Percentiles rank a stretch among this genome's conserved stretches.
Conservation (phyloP, 352 stramenopile species). For the Pythium aristosporum region DNA sequence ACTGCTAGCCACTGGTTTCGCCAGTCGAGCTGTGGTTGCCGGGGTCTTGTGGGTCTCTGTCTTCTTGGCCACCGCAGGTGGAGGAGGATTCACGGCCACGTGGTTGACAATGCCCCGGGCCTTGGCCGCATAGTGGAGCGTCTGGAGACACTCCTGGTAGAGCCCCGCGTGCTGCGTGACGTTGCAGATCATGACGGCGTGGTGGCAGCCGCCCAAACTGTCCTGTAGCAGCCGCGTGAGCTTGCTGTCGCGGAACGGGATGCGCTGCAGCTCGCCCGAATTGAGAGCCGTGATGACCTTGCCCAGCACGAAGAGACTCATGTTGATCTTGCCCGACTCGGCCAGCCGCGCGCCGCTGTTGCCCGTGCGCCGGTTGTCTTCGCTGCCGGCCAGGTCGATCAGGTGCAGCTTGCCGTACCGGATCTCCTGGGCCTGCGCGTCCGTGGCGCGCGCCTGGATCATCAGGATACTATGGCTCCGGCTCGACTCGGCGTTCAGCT, state of each 20-base stretch:
- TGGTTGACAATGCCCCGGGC: conserved; percentile 35
- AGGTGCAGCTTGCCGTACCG: conserved; percentile 39
- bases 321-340: conserved; percentile 68
- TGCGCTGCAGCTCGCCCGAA: conserved; percentile 52
- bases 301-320: conserved; percentile 68
- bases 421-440: conserved; percentile 14
- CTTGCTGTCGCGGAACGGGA: conserved; percentile 76
- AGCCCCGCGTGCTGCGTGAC: conserved; percentile 24
- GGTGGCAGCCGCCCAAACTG: conserved; percentile 39
- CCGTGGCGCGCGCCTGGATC: conserved; percentile 35
- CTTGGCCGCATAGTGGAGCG: conserved; percentile 43
- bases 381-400: conserved; percentile 43
- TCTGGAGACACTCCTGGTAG: conserved; percentile 41
- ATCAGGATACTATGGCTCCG: conserved; percentile 84
- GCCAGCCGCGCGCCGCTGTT: conserved; percentile 34
- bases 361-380: conserved; percentile 35
- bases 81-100: conserved; percentile 18
- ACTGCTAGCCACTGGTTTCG: not conserved
- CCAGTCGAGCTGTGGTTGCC: not conserved
- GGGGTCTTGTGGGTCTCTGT: not conserved
- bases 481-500: conserved; percentile 69
- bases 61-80: not conserved
- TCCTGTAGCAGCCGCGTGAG: conserved; percentile 72
- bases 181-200: conserved; percentile 47
- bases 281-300: conserved; percentile 78